phyloP scores from a whole-genome alignment of 495 filamentous ascomycete genomes.

The Podospora bellae-mahoneyi region DNA sequence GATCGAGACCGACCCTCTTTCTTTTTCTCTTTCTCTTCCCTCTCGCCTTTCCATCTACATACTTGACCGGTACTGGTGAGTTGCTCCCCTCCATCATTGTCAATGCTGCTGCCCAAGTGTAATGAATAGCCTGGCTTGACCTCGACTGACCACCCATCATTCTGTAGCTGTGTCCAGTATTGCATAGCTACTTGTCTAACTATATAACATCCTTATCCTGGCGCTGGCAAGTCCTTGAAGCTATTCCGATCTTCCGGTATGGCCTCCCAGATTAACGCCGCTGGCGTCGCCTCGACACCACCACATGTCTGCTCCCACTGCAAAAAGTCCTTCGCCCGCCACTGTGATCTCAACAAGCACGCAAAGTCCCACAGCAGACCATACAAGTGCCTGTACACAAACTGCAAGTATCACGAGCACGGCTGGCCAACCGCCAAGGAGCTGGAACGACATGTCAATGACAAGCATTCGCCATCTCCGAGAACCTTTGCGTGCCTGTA shows the following conservation, averaged over 20 bases:
- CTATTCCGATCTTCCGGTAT: slow-evolving; percentile 20
- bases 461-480: slow-evolving; percentile 79
- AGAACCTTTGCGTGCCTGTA: slow-evolving; percentile 71
- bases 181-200: not conserved
- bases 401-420: slow-evolving; percentile 76
- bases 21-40: not conserved
- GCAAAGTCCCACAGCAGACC: slow-evolving; percentile 94
- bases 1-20: not conserved
- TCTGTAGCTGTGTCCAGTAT: not conserved
- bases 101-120: not conserved
- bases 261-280: slow-evolving; percentile 18
- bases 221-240: not conserved
- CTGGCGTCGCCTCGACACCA: slow-evolving; percentile 2
- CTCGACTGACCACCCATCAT: not conserved
- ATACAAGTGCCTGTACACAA: slow-evolving; percentile 74
- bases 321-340: slow-evolving; percentile 79
- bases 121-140: no score
- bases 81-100: not conserved
- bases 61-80: not conserved
- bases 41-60: not conserved
- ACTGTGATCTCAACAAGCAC: slow-evolving; percentile 91
- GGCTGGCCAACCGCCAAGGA: slow-evolving; percentile 98
- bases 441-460: slow-evolving; percentile 87
- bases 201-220: not conserved
- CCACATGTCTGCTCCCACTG: slow-evolving; percentile 48